Evolutionary conservation across 345 rosid species (phyloP), one percentile per base, ranked within the genome.

Genomic region (Gossypium bickii): DNA sequence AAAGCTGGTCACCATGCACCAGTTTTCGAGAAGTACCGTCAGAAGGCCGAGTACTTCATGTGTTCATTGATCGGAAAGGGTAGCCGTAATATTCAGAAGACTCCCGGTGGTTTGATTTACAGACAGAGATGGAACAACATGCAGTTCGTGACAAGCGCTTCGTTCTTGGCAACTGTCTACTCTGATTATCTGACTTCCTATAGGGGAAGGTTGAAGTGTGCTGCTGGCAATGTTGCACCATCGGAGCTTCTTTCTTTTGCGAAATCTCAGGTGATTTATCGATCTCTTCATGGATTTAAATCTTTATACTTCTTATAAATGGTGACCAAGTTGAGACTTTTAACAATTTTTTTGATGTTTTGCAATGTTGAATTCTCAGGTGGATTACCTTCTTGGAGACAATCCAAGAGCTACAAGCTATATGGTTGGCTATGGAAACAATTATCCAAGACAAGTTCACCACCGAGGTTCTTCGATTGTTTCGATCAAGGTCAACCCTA

Each of bases 341-440:
- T 17, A 49, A 16, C 13, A 8, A 48, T 6, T 58, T 41, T 7
- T 16, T 16, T 67, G 34, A 75, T 71, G 49, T 63, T 70, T 25
- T 70, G 75, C 34, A 56, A 53, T 65, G 61, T 9, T 17, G n/a
- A 18, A 57, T 12, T 45, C 47, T 75, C 78, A 94, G 92, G 93
- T 92, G 52, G 99, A 96, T 75, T 96, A 96, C 77, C 87, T 96
- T 72, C 95, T 96, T 58, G 99, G 98, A 34, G 99, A 96, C 82
- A 96, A 96, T 79, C 99, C 99, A 0, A 86, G 97, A 80, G 97
- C 93, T 12, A 96, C 97, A 4, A 93, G 98, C 70, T 96, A 96
- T 77, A 90, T 96, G 99, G 97, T 96, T 49, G 99, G 98, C 0
- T 96, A 93, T 62, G 98, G 99, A 43, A 90, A 87, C 90, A 93